Base-by-base conservation (phyloP, 306 rosid species). In the Citrullus mucosospermus region DNA sequence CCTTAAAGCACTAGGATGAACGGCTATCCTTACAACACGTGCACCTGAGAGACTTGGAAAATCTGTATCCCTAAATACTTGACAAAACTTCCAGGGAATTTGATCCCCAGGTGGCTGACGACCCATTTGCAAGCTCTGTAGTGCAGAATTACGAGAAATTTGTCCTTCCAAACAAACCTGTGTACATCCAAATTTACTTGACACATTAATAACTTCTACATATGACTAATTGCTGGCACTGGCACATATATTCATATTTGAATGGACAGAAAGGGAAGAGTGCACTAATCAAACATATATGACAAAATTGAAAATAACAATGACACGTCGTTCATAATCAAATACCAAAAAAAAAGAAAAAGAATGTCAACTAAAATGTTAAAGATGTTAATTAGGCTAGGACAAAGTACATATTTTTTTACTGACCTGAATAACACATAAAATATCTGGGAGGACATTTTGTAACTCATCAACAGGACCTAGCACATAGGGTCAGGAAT, bases 1-100 rank as follows among this genome's bases (percentile, higher is more conserved):
- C 67, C 67, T 60, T 60, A 60, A 28, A 60, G 67, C 39, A 28
- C 67, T 60, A 60, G 67, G 67, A 30, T 60, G 67, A 60, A 60
- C 67, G 18, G 96, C 98, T 75, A 92, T 94, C 74, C 98, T 93
- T 34, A 94, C 98, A 85, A 92, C 92, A 55, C 93, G 97, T 82
- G 86, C 97, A 53, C 98, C 98, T 16, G 97, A 94, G 51, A 94
- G 94, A 58, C 88, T 86, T 28, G 98, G 97, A 53, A 94, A 92
- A 79, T 80, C 90, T 0, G 90, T 89, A 80, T 92, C 98, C 79
- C 90, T 93, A 76, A 90, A 94, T 81, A 89, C 93, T 85, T 94
- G 97, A 84, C 90, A 88, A 80, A 94, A 89, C 84, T 94, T 94
- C 98, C 97, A 92, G 16, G 98, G 95, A 81, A 92, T 88, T 88